These are phyloP conservation scores for Penicillium desertorum DNA, from an alignment of 495 filamentous ascomycete species.

Conservation along the genomic window DNA sequence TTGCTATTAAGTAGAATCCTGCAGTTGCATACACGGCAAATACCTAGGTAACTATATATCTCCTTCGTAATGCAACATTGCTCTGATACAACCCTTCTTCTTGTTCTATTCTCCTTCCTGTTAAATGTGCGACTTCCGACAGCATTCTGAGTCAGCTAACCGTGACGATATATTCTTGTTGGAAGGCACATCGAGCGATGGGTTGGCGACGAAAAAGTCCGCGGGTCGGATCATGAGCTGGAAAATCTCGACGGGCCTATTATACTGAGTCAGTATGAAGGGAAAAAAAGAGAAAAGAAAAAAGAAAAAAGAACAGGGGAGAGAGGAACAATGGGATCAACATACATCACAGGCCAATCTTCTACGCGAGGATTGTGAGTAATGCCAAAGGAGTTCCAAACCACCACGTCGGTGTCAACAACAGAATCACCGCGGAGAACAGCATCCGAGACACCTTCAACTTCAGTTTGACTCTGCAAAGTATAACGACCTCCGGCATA, in stretches of 20 bases:
- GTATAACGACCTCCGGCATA: slow-evolving; percentile 87
- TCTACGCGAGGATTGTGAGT: slow-evolving; percentile 63
- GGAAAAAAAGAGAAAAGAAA: neutral
- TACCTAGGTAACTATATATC: neutral
- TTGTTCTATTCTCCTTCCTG: neutral
- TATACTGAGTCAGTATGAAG: slow-evolving; percentile 8
- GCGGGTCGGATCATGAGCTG: slow-evolving; percentile 68
- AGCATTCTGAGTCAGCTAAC: slow-evolving; percentile 43
- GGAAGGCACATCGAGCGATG: slow-evolving; percentile 69
- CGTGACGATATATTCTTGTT: slow-evolving; percentile 54
- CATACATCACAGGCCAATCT: slow-evolving; percentile 69
- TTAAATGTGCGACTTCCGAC: slow-evolving; percentile 39
- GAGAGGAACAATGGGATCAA: neutral
- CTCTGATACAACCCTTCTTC: neutral
- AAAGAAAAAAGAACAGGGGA: neutral
- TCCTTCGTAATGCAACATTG: neutral
- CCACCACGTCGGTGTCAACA: slow-evolving; percentile 49
- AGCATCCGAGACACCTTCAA: slow-evolving; percentile 62
- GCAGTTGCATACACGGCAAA: too few relatives aligned
- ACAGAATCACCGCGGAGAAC: slow-evolving; percentile 53
- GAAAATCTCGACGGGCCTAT: slow-evolving; percentile 56
- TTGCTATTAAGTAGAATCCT: too few relatives aligned
- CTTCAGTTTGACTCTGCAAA: slow-evolving; percentile 64
- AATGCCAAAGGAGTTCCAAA: slow-evolving; percentile 59
- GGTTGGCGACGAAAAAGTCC: slow-evolving; percentile 76